Evolutionary conservation across 2,329 filamentous ascomycete genomes (phyloP), one percentile per base, ranked within the genome.

Genomic region (Trichoderma sp.): DNA sequence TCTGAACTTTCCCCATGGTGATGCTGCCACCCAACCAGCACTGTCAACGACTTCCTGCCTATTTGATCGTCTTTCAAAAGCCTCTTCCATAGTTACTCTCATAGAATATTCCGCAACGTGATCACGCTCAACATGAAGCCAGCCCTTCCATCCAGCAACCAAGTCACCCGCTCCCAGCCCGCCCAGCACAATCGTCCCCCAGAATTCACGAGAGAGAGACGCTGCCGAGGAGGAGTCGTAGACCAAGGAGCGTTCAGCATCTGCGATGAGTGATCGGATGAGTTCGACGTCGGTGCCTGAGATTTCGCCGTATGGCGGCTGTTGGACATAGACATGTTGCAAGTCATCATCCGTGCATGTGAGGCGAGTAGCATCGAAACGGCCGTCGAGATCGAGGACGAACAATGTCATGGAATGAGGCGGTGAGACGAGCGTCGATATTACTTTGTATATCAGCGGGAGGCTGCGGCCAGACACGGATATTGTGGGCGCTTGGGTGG

Each of bases 141-240:
- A 90, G 11, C 88, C 88, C 73, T 78, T 82, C 80, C 80, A 82
- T 30, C 76, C 78, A 13, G 77, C 74, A 65, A 77, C 75, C 55
- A 81, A 72, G 65, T 81, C 76, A 23, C 81, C 80, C 1, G 79
- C 78, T 6, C 78, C 78, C 32, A 77, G 74, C 0, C 82, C 83
- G 11, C 85, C 86, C 50, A 89, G 74, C 6, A 89, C 83, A 30
- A 90, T 75, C 2, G 86, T 88, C n/a, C 88, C 88, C 88, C 88
- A 90, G 84, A 85, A 88, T 72, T 84, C 82, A 4, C 88, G 83
- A 30, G 75, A 78, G 6, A 81, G 80, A 73, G 85, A 88, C 47
- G 75, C 76, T 72, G 83, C 82, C 36, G 81, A 73, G 11, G 68
- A 69, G 7, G 76, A 72, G 3, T 82, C 82, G 77, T 90, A 89